A percentile compares a stretch with the other conserved stretches of the same genome.
These are phyloP conservation scores for Erucastrum elatum DNA, from an alignment of 345 rosid genomes.

Conservation along the genomic window DNA sequence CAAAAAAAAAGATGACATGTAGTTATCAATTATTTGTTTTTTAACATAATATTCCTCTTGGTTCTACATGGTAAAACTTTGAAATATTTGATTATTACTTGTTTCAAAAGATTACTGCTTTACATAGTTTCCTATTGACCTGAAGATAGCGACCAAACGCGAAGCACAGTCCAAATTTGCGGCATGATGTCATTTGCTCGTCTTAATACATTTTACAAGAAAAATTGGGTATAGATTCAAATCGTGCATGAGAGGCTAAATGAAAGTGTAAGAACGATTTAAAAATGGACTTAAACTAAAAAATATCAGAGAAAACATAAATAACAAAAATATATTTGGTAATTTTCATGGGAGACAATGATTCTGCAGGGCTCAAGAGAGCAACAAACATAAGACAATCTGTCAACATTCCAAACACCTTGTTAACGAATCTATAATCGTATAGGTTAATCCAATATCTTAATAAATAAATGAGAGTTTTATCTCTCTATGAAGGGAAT, in stretches of 20 bases:
- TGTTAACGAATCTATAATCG: background rate
- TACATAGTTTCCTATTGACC: background rate
- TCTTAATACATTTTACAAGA: background rate
- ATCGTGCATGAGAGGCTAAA: background rate
- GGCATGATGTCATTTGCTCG: background rate
- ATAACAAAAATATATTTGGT: background rate
- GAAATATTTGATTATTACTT: background rate
- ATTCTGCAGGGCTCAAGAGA: background rate
- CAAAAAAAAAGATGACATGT: background rate
- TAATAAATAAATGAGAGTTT: too few species aligned
- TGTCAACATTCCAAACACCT: background rate
- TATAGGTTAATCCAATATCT: background rate
- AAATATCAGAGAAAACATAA: background rate
- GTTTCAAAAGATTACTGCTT: background rate
- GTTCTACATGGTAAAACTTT: background rate
- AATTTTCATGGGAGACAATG: background rate
- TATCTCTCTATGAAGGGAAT: too few species aligned
- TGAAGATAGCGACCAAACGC: background rate
- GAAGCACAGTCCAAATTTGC: background rate
- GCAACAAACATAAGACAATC: background rate
- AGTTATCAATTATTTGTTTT: background rate
- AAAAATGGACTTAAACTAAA: background rate
- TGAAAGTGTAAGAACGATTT: background rate
- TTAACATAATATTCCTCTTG: background rate
- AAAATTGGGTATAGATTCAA: background rate